Percentiles rank a stretch among this genome's conserved stretches.
phyloP scores from a whole-genome alignment of 352 stramenopile genomes.

The Albugo laibachii region DNA sequence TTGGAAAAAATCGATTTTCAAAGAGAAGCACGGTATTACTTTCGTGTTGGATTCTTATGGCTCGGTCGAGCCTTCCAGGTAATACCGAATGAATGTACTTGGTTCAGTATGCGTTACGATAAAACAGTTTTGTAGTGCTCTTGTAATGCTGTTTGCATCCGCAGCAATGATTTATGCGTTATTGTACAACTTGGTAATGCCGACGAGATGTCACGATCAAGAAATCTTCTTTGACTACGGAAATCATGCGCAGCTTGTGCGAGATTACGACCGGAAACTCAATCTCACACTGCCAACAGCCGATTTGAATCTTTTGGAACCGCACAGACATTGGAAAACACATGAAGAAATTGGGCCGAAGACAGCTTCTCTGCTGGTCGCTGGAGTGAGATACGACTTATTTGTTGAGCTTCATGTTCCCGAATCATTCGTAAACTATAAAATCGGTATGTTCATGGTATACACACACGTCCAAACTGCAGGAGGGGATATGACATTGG shows the following conservation, averaged over 20 bases:
- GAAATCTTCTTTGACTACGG: constrained; percentile 64
- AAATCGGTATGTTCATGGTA: constrained; percentile 68
- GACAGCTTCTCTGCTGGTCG: constrained; percentile 17
- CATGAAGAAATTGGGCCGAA: background rate
- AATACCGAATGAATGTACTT: too few species aligned
- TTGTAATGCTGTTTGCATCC: constrained; percentile 24
- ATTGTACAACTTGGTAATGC: constrained; percentile 65
- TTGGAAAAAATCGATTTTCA: too few species aligned
- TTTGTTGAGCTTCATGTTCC: constrained; percentile 51
- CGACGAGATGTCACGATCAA: constrained; percentile 52
- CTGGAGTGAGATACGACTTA: constrained; percentile 58
- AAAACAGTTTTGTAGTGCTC: constrained; percentile 9
- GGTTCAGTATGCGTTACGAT: too few species aligned
- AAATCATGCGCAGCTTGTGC: constrained; percentile 16
- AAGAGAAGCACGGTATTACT: too few species aligned
- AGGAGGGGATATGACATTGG: constrained; percentile 12
- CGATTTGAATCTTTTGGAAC: constrained; percentile 28
- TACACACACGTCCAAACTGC: constrained; percentile 18
- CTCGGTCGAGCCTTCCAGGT: too few species aligned
- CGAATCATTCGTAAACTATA: constrained; percentile 32
- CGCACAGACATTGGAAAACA: constrained; percentile 30
- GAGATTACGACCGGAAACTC: background rate
- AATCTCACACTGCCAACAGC: constrained; percentile 22
- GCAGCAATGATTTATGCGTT: constrained; percentile 42
- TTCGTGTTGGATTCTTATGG: too few species aligned